A percentile compares a stretch with the other conserved stretches of the same genome.
phyloP scores from a whole-genome alignment of 495 filamentous ascomycete genomes.

The Clohesyomyces aquaticus region DNA sequence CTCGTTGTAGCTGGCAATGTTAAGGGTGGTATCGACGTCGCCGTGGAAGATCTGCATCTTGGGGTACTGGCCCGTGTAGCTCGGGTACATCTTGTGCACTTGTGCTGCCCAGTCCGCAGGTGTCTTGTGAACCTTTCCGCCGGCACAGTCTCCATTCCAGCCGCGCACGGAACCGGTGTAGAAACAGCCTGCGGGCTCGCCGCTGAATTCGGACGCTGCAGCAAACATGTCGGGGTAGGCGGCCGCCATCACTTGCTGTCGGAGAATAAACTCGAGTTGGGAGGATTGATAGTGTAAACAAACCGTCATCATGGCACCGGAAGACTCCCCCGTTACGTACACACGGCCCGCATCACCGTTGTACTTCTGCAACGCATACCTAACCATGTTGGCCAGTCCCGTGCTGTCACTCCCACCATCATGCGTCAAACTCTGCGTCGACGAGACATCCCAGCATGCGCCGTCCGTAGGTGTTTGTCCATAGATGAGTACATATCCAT shows the following conservation, averaged over 20 bases:
- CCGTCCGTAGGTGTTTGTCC: conserved; percentile 19
- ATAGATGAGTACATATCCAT: conserved; percentile 24
- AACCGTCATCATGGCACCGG: conserved; percentile 29
- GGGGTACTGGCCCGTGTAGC: conserved; percentile 22
- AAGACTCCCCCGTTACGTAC: conserved; percentile 15
- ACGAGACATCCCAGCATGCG: conserved; percentile 32
- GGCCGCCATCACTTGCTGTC: conserved; percentile 27
- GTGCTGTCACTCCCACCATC: conserved; percentile 23
- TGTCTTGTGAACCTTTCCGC: conserved; percentile 15
- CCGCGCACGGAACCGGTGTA: conserved; percentile 1
- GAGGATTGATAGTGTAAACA: too few relatives aligned
- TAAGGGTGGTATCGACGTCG: conserved; percentile 11
- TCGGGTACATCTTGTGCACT: conserved; percentile 20
- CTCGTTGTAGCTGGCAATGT: conserved; percentile 10
- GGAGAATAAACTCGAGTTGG: too few relatives aligned
- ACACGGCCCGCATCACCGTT: conserved; percentile 17
- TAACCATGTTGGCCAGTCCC: conserved; percentile 26
- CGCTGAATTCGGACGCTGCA: conserved; percentile 19
- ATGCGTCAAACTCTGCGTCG: conserved; percentile 5
- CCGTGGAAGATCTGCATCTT: conserved; percentile 21
- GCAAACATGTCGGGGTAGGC: conserved; percentile 27
- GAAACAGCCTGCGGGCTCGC: conserved; percentile 21
- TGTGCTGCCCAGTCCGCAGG: conserved; percentile 9
- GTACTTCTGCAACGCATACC: conserved; percentile 24
- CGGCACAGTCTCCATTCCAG: conserved; percentile 16